Base-by-base conservation (phyloP, 345 rosid species). In the Syzygium aromaticum region DNA sequence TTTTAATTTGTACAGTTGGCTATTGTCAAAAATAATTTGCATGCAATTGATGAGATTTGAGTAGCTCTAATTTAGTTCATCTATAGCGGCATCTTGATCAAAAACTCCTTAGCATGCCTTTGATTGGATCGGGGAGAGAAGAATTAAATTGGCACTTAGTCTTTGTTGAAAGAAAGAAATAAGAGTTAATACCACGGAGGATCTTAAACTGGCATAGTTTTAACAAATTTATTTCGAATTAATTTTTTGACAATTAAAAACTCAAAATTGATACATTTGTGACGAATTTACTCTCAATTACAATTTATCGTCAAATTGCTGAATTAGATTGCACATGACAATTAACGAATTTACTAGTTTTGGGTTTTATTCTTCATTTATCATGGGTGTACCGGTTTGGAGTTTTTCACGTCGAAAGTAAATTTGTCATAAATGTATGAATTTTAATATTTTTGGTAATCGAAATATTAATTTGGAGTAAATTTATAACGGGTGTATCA, bases 401-500 rank as follows among this genome's bases (percentile, higher is more conserved):
- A 6, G 5, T 43, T 43, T 43, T 43, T 6, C 1, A 6, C 6
- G 46, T 33, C 38, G 38, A 33, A 33, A 3, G 38, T 33, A 30
- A 67, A 67, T 30, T 67, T 67, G 0, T 67, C 1, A 8, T 0
- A 0, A 0, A 0, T 64, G 3, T 64, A 64, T 2, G 2, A 64
- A 0, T 64, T 16, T 0, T 0, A 1, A 2, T 0, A 0, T 63
- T 63, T 61, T 61, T 63, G 3, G 14, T 14, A 8, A 7, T n/a
- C 1, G n/a, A 63, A 21, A n/a, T 12, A n/a, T 0, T 30, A 15
- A 0, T 64, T 8, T 30, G 8, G 0, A 2, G 8, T 30, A 64
- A 64, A 30, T 30, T 30, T 64, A 30, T 16, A 0, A 64, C 4
- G 2, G 2, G 3, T 3, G 0, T 30, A 8, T 3, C 4, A 1